Percentiles rank a stretch among this genome's conserved stretches.
These are phyloP conservation scores for Euphorbia schlechtendalii DNA, from an alignment of 441 rosid genomes.

Conservation along the genomic window DNA sequence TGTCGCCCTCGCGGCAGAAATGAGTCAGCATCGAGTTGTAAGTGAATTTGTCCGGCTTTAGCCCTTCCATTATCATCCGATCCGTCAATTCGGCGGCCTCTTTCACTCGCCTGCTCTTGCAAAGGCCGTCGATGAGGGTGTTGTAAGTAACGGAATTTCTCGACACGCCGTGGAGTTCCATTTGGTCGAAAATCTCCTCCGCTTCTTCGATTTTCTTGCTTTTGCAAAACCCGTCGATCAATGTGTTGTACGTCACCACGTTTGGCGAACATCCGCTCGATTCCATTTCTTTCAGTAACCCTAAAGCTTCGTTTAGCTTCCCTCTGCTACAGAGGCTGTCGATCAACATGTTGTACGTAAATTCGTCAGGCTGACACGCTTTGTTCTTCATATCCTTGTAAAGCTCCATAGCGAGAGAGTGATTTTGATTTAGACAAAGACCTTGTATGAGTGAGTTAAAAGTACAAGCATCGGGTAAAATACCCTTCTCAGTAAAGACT, in stretches of 20 bases:
- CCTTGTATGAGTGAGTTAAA: constrained; percentile 87
- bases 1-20: constrained; percentile 71
- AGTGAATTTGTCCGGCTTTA: constrained; percentile 81
- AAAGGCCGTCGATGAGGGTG: constrained; percentile 83
- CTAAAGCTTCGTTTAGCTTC: constrained; percentile 57
- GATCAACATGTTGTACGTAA: constrained; percentile 74
- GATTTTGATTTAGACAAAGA: constrained; percentile 55
- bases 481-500: constrained; percentile 64
- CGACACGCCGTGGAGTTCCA: constrained; percentile 85
- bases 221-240: constrained; percentile 88
- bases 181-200: constrained; percentile 87
- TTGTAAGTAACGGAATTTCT: constrained; percentile 80
- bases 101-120: constrained; percentile 66
- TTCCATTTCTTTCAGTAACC: constrained; percentile 79
- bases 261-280: constrained; percentile 62
- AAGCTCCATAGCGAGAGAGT: constrained; percentile 50
- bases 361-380: constrained; percentile 81
- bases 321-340: constrained; percentile 66
- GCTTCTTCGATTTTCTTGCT: constrained; percentile 63
- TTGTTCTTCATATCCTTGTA: constrained; percentile 73
- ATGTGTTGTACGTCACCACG: constrained; percentile 76
- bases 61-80: constrained; percentile 93
- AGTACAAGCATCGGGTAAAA: constrained; percentile 60
- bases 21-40: constrained; percentile 72
- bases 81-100: constrained; percentile 90